Percentiles rank a stretch among this genome's conserved stretches.
phyloP scores from a whole-genome alignment of 768 basidiomycete species.

The Suillus discolor region DNA sequence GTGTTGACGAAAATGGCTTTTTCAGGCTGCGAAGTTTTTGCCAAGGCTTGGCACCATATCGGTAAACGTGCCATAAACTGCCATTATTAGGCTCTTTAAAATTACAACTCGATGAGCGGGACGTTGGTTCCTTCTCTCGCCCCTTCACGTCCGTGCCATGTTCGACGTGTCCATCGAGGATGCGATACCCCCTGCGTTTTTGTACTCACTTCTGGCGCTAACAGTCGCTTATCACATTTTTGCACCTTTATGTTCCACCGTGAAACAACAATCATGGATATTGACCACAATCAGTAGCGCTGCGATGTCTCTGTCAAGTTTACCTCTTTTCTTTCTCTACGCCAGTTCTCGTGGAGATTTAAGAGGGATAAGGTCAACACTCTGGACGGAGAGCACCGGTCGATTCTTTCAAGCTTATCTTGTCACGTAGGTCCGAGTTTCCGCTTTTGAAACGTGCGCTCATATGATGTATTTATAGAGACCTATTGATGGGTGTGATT shows the following conservation, averaged over 20 bases:
- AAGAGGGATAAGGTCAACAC: conserved; percentile 24
- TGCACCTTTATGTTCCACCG: conserved; percentile 31
- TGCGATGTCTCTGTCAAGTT: conserved; percentile 41
- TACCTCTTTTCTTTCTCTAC: conserved; percentile 42
- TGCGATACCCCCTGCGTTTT: conserved; percentile 21
- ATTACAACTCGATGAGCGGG: not conserved
- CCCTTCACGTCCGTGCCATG: not conserved
- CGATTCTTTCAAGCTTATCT: conserved; percentile 53
- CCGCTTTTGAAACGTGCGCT: conserved; percentile 9
- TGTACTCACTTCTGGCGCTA: conserved; percentile 21
- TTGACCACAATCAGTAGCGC: conserved; percentile 44
- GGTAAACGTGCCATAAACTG: conserved; percentile 5
- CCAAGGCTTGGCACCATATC: not conserved
- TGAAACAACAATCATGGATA: conserved; percentile 51
- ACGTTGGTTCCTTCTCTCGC: not conserved
- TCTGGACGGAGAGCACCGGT: conserved; percentile 26
- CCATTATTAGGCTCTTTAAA: not conserved
- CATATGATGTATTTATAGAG: conserved; percentile 28
- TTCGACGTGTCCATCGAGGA: conserved; percentile 1
- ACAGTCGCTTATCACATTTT: conserved; percentile 32
- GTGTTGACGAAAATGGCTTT: too few species aligned
- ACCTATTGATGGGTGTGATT: conserved; percentile 46
- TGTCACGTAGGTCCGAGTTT: conserved; percentile 28
- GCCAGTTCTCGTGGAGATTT: conserved; percentile 27
- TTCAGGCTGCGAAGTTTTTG: too few species aligned